Evolutionary conservation across 2,329 filamentous ascomycete genomes (phyloP).

Genomic region (Davidsoniella virescens): DNA sequence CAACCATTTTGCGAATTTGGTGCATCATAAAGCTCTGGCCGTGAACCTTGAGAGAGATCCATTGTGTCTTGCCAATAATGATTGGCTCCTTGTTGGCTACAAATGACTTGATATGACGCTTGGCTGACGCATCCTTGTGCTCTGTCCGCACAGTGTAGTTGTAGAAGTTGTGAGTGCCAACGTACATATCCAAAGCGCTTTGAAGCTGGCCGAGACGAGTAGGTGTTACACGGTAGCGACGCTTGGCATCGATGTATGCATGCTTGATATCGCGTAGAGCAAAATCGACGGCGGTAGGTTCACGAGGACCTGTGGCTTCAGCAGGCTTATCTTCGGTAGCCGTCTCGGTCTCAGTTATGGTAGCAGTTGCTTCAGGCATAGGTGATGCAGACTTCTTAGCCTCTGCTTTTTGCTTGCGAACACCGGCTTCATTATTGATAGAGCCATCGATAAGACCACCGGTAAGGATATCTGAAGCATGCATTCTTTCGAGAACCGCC

Average conservation of each 20-base stretch:
- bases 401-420: conserved; percentile 8
- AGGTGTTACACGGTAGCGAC: conserved; percentile 63
- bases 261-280: conserved; percentile 56
- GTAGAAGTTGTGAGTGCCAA: conserved; percentile 83
- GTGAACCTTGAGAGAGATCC: conserved; percentile 90
- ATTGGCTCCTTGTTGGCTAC: conserved; percentile 59
- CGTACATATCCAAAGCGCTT: conserved; percentile 54
- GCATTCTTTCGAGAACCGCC: conserved; percentile 46
- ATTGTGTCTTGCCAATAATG: conserved; percentile 81
- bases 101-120: conserved; percentile 87
- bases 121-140: conserved; percentile 64
- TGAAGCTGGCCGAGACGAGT: conserved; percentile 61
- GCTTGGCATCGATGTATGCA: conserved; percentile 69
- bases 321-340: conserved; percentile 12
- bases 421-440: conserved; percentile 15
- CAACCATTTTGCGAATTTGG: conserved; percentile 98
- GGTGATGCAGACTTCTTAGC: conserved; percentile 14
- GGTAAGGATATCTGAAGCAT: conserved; percentile 19
- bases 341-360: conserved; percentile 4
- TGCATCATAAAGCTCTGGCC: conserved; percentile 99
- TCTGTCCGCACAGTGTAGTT: conserved; percentile 94
- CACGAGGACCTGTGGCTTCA: conserved; percentile 14
- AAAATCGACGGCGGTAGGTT: conserved; percentile 37
- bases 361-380: conserved; percentile 15
- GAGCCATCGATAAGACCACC: conserved; percentile 10